Evolutionary conservation across 345 rosid genomes (phyloP).

Genomic region (Chamaenerion angustifolium): DNA sequence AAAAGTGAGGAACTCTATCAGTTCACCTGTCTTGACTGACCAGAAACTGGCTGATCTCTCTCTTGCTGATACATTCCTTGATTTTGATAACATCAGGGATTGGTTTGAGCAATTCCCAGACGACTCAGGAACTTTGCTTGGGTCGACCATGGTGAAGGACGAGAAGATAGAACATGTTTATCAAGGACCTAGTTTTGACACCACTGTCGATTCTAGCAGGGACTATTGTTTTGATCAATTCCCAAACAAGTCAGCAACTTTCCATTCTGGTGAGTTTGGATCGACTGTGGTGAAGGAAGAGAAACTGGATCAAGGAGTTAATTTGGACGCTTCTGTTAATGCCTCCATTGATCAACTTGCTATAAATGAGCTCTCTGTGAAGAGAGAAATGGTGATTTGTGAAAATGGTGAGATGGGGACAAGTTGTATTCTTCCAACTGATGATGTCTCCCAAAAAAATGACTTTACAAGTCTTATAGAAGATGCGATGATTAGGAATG

Average conservation of each 20-base stretch:
- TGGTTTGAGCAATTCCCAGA: slow-evolving; percentile 30
- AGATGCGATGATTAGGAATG: slow-evolving; percentile 7
- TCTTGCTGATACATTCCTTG: slow-evolving; percentile 42
- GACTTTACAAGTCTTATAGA: slow-evolving; percentile 6
- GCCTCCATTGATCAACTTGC: slow-evolving; percentile 33
- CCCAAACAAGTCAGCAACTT: slow-evolving; percentile 6
- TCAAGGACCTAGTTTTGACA: slow-evolving; percentile 16
- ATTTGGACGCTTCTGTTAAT: slow-evolving; percentile 30
- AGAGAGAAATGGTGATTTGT: slow-evolving; percentile 10
- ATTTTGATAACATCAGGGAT: slow-evolving; percentile 42
- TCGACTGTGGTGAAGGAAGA: slow-evolving; percentile 22
- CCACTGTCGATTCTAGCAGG: slow-evolving; percentile 35
- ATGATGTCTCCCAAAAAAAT: background rate
- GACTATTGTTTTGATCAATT: slow-evolving; percentile 6
- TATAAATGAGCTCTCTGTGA: slow-evolving; percentile 15
- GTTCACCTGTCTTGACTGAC: slow-evolving; percentile 22
- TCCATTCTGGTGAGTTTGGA: slow-evolving; percentile 4
- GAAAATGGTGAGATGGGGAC: slow-evolving; percentile 10
- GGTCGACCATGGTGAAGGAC: slow-evolving; percentile 20
- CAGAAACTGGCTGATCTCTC: slow-evolving; percentile 12
- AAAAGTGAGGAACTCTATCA: slow-evolving; percentile 17
- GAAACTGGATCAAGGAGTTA: slow-evolving; percentile 15
- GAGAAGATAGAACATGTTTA: slow-evolving; percentile 15
- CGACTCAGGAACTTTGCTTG: slow-evolving; percentile 3
- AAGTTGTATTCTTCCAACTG: slow-evolving; percentile 18